A percentile compares a stretch with the other conserved stretches of the same genome.
phyloP scores from a whole-genome alignment of 208 protist species.

The Phytomonas sp. region DNA sequence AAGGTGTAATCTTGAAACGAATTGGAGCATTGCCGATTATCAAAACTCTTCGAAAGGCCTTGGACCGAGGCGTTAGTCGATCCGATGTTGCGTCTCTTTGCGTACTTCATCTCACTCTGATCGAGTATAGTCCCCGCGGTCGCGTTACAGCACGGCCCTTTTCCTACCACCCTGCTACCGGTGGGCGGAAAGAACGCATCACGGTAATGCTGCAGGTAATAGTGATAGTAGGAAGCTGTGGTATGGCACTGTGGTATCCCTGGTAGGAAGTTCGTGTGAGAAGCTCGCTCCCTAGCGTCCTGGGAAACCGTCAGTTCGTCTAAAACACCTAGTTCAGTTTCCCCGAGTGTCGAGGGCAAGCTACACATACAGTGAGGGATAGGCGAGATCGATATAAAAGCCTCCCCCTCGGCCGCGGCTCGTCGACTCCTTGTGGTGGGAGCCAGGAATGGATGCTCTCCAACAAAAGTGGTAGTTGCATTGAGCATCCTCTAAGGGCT shows the following conservation, averaged over 20 bases:
- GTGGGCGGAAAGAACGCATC: background rate
- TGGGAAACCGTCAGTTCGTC: background rate
- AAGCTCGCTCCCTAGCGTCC: background rate
- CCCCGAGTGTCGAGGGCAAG: background rate
- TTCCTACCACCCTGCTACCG: background rate
- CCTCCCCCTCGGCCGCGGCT: background rate
- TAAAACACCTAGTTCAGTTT: background rate
- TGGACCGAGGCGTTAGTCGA: background rate
- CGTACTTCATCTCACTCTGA: background rate
- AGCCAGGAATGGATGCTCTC: background rate
- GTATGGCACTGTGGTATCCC: background rate
- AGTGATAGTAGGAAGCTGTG: background rate
- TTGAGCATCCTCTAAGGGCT: background rate
- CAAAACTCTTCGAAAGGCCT: background rate
- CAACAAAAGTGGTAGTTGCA: background rate
- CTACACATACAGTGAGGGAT: background rate
- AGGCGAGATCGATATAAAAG: background rate
- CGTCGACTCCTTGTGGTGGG: background rate
- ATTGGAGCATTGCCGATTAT: background rate
- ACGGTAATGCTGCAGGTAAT: background rate
- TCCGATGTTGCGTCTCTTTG: background rate
- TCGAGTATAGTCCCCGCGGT: background rate
- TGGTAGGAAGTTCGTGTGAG: background rate
- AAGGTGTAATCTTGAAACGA: background rate
- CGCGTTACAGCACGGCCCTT: background rate